Base-by-base conservation (phyloP, 2,329 filamentous ascomycete species). In the Pleomassaria siparia region DNA sequence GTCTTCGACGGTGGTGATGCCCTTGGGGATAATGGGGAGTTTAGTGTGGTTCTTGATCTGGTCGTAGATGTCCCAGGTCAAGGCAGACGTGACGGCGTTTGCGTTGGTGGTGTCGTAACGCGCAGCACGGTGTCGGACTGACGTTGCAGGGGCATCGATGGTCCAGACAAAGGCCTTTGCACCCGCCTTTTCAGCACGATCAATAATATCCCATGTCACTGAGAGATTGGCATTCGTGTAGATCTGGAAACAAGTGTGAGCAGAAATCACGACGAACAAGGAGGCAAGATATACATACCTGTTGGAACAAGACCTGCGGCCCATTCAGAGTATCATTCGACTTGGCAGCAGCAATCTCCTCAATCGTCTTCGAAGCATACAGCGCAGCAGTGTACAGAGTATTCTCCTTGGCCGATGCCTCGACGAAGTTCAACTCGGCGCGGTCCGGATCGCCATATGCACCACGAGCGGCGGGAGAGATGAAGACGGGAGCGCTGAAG, bases 401-500 rank as follows among this genome's bases (percentile, higher is more conserved):
- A 41, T 72, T 66, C 10, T 69, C 72, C 13, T 66, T 61, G 13
- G 63, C 74, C 9, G 77, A 76, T 20, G 68, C 75, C 63, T 74
- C 68, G 48, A 78, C 69, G 30, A 81, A 57, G 60, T 76, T 77
- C 11, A 70, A 55, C 62, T 80, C 77, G 13, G 66, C 77, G 0
- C 33, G 13, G 5, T 72, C 65, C 1, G 65, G 58, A 52, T 79
- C 69, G 22, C 51, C 76, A 44, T 73, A 72, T 20, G 56, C 71
- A 11, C 64, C 54, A 13, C 35, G 28, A 5, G 52, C 49, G 26
- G 44, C 47, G 7, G 77, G 75, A 51, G 67, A 69, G 56, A 79
- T 79, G 68, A 74, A 79, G 61, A 80, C 74, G 7, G 33, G 77
- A 76, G 1, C 72, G 71, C 74, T 18, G 60, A 78, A 76, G 62